These are phyloP conservation scores for Aureobasidium pullulans DNA, from an alignment of 2,329 filamentous ascomycete species.

Conservation along the genomic window DNA sequence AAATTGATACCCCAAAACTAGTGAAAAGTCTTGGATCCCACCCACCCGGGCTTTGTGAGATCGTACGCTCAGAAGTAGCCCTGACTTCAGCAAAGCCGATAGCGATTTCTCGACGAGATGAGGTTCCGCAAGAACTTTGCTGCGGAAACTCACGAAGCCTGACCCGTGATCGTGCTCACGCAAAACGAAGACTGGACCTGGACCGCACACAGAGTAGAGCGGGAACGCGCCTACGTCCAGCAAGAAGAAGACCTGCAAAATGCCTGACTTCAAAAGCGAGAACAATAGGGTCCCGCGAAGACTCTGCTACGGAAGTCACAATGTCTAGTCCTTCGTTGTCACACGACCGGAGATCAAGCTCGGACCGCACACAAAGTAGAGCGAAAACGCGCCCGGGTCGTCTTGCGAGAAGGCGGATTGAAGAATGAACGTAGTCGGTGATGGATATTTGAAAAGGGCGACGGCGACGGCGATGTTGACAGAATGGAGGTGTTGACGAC, in stretches of 20 bases:
- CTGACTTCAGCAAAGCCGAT: neutral
- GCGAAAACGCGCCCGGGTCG: neutral
- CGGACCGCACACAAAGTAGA: neutral
- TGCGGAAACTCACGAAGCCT: neutral
- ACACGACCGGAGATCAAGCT: neutral
- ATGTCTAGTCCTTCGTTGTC: neutral
- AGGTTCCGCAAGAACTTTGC: neutral
- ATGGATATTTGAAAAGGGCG: neutral
- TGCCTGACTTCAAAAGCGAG: neutral
- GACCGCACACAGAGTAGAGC: slow-evolving; percentile 1
- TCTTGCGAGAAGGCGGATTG: neutral
- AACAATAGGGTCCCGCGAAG: neutral
- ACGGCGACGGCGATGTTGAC: neutral
- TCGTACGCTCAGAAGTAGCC: neutral
- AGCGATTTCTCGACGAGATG: neutral
- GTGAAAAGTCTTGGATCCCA: neutral
- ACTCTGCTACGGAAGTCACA: neutral
- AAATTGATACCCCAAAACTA: neutral
- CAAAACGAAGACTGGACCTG: neutral
- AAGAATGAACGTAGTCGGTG: neutral
- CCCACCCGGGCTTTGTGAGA: slow-evolving; percentile 7
- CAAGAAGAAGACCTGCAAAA: neutral
- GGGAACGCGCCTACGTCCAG: neutral
- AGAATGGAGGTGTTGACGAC: neutral
- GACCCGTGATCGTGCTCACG: neutral